Percentiles rank a stretch among this genome's conserved stretches.
These are phyloP conservation scores for Eimeria praecox DNA, from an alignment of 169 alveolate genomes.

Conservation along the genomic window DNA sequence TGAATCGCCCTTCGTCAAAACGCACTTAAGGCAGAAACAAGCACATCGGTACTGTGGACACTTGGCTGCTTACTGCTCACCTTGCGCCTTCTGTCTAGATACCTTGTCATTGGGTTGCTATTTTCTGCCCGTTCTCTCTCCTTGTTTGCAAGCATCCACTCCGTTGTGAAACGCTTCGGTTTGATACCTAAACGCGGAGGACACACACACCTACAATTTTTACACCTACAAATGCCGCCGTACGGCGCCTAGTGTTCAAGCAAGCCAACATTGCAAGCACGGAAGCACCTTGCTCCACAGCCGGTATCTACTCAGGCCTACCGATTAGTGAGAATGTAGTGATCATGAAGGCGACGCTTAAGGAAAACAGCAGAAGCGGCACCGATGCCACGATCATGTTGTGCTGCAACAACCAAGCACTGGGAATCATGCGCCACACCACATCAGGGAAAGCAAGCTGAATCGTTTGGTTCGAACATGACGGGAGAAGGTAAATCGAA, in stretches of 20 bases:
- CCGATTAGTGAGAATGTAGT: conserved; percentile 88
- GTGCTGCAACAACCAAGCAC: conserved; percentile 82
- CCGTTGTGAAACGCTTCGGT: conserved; percentile 93
- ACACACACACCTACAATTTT: too few species aligned
- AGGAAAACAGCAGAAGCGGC: conserved; percentile 87
- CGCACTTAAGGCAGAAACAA: neutral
- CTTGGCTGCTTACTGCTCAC: conserved; percentile 61
- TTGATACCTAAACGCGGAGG: conserved; percentile 86
- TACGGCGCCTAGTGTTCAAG: neutral
- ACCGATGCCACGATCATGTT: conserved; percentile 81
- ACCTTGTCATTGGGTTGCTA: conserved; percentile 92
- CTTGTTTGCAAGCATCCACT: conserved; percentile 93
- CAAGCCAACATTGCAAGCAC: neutral
- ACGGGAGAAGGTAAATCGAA: neutral
- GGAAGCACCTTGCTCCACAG: neutral
- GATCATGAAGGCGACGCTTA: conserved; percentile 88
- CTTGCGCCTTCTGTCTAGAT: conserved; percentile 91
- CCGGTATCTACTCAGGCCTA: conserved; percentile 2
- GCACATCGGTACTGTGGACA: neutral
- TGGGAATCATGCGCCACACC: neutral
- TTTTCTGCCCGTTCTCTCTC: conserved; percentile 94
- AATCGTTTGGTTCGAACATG: neutral
- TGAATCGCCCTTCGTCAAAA: neutral
- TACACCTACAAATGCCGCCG: neutral
- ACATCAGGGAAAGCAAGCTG: neutral